Conservation (phyloP, 2,329 filamentous ascomycete species). For the Dryadomyces quercus-mongolicae region DNA sequence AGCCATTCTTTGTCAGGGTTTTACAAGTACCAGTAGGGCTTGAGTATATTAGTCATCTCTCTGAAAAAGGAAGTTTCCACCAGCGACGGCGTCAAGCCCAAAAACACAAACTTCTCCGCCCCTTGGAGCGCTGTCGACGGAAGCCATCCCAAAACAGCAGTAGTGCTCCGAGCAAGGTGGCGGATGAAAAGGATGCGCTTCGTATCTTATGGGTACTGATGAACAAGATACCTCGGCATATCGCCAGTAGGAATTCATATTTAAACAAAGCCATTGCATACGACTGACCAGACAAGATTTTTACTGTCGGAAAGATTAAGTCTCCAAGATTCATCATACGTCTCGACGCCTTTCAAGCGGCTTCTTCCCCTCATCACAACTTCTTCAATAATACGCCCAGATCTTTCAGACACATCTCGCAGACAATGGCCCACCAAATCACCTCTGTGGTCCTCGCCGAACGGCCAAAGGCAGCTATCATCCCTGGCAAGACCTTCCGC, state of each 20-base stretch:
- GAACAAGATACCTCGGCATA: no score
- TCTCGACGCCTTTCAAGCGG: no score
- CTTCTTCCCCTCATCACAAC: no score
- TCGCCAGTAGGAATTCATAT: no score
- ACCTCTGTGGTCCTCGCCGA: slow-evolving; percentile 47
- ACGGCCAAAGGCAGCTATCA: slow-evolving; percentile 46
- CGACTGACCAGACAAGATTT: no score
- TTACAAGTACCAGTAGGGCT: background rate
- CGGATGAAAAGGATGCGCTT: background rate
- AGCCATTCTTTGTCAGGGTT: background rate
- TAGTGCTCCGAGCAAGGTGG: background rate
- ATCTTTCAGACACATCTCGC: no score
- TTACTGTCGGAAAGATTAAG: no score
- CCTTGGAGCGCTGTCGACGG: background rate
- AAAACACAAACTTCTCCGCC: background rate
- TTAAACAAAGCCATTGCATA: no score
- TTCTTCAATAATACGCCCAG: no score
- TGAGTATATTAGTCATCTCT: background rate
- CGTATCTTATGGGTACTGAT: no score
- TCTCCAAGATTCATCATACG: no score
- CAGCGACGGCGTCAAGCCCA: background rate
- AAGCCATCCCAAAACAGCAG: background rate
- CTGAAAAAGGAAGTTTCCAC: background rate
- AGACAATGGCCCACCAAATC: slow-evolving; percentile 9
- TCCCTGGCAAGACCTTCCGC: slow-evolving; percentile 54